A percentile compares a stretch with the other conserved stretches of the same genome.
Conservation (phyloP, 257 asterid genomes). For the Solanum etuberosum region DNA sequence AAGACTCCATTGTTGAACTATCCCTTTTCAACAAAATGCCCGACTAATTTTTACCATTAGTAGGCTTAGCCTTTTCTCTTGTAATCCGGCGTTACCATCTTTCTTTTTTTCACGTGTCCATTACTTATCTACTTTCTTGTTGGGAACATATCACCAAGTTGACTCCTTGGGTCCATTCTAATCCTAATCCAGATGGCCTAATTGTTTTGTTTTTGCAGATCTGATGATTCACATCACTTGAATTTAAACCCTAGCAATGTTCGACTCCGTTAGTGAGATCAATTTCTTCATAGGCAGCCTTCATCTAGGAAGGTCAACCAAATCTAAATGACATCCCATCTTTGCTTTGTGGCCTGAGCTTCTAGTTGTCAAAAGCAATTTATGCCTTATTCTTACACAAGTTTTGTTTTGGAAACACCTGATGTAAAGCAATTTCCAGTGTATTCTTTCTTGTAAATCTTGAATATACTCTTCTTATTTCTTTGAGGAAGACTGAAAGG, state of each 20-base stretch:
- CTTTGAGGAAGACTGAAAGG: background rate
- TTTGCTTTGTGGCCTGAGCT: background rate
- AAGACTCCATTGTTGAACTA: background rate
- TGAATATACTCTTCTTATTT: background rate
- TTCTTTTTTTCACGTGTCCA: background rate
- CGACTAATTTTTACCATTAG: background rate
- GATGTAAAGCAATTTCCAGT: background rate
- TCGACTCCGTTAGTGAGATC: background rate
- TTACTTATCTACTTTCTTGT: background rate
- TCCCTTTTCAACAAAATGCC: background rate
- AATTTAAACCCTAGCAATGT: background rate
- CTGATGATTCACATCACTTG: background rate
- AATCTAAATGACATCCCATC: background rate
- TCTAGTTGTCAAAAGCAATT: background rate
- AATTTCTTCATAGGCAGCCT: background rate
- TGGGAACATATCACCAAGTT: background rate
- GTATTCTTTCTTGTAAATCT: background rate
- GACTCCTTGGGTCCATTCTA: background rate
- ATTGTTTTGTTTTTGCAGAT: background rate
- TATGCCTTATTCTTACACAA: background rate
- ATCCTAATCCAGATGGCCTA: background rate
- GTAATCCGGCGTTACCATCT: background rate
- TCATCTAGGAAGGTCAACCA: background rate
- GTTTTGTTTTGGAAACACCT: background rate
- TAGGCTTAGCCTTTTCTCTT: background rate